phyloP scores from a whole-genome alignment of 345 rosid genomes.

The Ailanthus altissimus region DNA sequence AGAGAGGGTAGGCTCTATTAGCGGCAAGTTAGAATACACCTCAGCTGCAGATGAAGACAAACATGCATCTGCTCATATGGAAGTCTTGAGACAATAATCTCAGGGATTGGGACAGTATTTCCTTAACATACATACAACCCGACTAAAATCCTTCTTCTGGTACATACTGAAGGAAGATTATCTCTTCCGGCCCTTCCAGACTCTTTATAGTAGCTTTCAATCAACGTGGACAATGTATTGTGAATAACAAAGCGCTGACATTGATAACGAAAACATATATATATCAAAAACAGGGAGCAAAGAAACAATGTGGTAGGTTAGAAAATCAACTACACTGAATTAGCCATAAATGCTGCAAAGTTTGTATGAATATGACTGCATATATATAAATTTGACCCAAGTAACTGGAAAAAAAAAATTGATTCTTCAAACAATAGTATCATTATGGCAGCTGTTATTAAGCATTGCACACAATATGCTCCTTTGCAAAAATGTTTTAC shows the following conservation, averaged over 20 bases:
- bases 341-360: not conserved
- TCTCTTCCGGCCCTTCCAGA: slow-evolving; percentile 95
- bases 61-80: slow-evolving; percentile 27
- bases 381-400: not conserved
- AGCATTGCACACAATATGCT: not conserved
- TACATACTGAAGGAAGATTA: slow-evolving; percentile 63
- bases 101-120: slow-evolving; percentile 66
- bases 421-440: not conserved
- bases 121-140: slow-evolving; percentile 87
- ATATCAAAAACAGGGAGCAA: slow-evolving; percentile 1
- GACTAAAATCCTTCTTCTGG: slow-evolving; percentile 94
- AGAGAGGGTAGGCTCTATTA: not conserved
- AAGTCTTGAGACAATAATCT: slow-evolving; percentile 67
- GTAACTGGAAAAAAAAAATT: not conserved
- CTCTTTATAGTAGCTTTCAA: slow-evolving; percentile 95
- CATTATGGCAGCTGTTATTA: not conserved
- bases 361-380: not conserved
- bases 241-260: slow-evolving; percentile 83
- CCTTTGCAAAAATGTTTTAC: not conserved
- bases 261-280: not conserved
- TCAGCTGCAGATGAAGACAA: slow-evolving; percentile 11
- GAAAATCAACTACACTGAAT: not conserved
- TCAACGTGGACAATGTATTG: slow-evolving; percentile 88
- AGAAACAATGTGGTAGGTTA: not conserved
- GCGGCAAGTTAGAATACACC: slow-evolving; percentile 7